phyloP scores from a whole-genome alignment of 345 rosid genomes.

The Moringa oleifera region DNA sequence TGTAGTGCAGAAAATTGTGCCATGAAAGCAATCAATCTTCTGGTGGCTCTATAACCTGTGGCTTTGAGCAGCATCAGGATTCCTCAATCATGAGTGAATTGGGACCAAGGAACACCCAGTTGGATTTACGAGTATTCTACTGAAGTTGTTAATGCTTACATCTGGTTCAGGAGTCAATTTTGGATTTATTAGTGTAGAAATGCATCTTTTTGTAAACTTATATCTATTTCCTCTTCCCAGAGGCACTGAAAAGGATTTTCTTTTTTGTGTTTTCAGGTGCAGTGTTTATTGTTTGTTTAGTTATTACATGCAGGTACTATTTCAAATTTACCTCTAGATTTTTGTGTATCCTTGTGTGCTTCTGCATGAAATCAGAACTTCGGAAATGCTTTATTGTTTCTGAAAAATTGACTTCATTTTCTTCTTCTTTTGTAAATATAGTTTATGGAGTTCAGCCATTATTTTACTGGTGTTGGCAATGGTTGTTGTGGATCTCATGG shows the following conservation, averaged over 20 bases:
- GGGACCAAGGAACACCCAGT: background rate
- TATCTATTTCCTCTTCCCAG: background rate
- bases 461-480: conserved; percentile 80
- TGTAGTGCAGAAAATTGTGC: background rate
- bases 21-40: background rate
- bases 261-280: conserved; percentile 64
- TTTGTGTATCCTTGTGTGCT: background rate
- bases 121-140: background rate
- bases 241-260: conserved; percentile 9
- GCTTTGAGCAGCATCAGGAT: background rate
- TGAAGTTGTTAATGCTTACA: background rate
- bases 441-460: conserved; percentile 91
- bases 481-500: conserved; percentile 90
- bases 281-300: conserved; percentile 81
- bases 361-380: background rate
- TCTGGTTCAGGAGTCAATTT: background rate
- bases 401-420: background rate
- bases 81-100: background rate
- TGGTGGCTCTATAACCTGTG: background rate
- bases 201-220: background rate
- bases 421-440: conserved; percentile 26
- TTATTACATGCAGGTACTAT: conserved; percentile 81
- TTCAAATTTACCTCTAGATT: background rate
- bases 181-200: background rate
- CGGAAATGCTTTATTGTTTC: background rate